Evolutionary conservation across 169 alveolate species (phyloP), one percentile per base, ranked within the genome.

Genomic region (Plasmodium falciparum): DNA sequence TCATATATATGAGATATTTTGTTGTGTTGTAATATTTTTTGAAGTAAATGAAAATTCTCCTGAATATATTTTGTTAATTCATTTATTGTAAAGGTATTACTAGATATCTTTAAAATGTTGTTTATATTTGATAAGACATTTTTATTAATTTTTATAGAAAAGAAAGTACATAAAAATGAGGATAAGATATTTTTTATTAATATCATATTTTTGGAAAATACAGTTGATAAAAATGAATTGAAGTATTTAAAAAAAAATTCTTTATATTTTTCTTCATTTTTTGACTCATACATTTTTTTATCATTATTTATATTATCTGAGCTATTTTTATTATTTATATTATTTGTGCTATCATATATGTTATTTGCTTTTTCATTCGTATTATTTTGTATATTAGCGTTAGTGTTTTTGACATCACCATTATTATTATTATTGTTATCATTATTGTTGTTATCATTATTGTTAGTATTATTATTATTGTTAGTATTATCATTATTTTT

Each of bases 111-210:
- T 29, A 83, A 69, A 22, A 83, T 61, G 15, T 67, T 67, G 29
- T 72, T 62, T 20, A 69, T 67, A 12, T 56, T 62, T 5, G 74
- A 83, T 15, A 73, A 61, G 3, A 1, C 59, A 62, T 69, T 83
- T 56, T 73, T 83, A 43, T 39, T 22, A 26, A 59, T 56, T 54
- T 52, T 29, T 33, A 39, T 26, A 2, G 63, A 54, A 29, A 83
- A 83, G 15, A 83, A 54, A 1, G 33, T 67, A 15, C 43, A 54
- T 15, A 83, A 43, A 83, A 83, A 67, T n/a, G 85, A 83, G 20
- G 9, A 24, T 9, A 83, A 8, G 74, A 83, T 69, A 50, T 83
- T 67, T 56, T 83, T 83, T 9, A 26, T 54, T 69, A 83, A 73
- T 22, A 83, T 20, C 17, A 7, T 7, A 0, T 83, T 72, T 9